Evolutionary conservation across 768 basidiomycete species (phyloP), one percentile per base, ranked within the genome.

Genomic region (Tricholoma saponaceum): DNA sequence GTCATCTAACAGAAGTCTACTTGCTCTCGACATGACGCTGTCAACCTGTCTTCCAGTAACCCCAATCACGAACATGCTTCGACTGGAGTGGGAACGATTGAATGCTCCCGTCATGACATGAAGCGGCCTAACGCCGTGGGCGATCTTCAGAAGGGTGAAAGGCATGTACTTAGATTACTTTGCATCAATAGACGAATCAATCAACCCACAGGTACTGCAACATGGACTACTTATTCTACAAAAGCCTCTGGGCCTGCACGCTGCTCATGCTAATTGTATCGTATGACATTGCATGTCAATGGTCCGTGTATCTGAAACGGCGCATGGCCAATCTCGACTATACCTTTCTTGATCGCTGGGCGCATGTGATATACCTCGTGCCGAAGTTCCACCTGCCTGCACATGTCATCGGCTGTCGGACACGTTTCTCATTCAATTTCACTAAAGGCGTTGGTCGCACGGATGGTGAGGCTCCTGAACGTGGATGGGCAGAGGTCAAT

Each of bases 81-180:
- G 0, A 66, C 68, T 6, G 72, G 74, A 0, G 59, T 72, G 0
- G 71, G 63, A 3, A 64, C 63, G 2, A 65, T 68, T 16, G 61
- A 61, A 28, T 75, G 75, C 30, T 55, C 65, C 0, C 63, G 67
- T 1, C 72, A 74, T 55, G 66, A 72, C 22, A 63, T 72, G 62
- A 66, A 69, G 9, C 60, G 64, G 0, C 68, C 70, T 0, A 57
- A 49, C 20, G 60, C 62, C 2, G 60, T 71, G 10, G 70, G 66
- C 0, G 69, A 72, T 58, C 60, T 73, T 2, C 71, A 73, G 44
- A 57, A 63, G 7, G 72, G 74, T 0, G 71, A 76, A 65, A 35
- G 66, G 74, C 72, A 61, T 3, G 63, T 51, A 25, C 12, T 47
- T 6, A 25, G 5, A 23, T 52, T 35, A 14, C 20, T 28, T 13